Base-by-base conservation (phyloP, 2,329 filamentous ascomycete species). In the Xylaria multiplex region DNA sequence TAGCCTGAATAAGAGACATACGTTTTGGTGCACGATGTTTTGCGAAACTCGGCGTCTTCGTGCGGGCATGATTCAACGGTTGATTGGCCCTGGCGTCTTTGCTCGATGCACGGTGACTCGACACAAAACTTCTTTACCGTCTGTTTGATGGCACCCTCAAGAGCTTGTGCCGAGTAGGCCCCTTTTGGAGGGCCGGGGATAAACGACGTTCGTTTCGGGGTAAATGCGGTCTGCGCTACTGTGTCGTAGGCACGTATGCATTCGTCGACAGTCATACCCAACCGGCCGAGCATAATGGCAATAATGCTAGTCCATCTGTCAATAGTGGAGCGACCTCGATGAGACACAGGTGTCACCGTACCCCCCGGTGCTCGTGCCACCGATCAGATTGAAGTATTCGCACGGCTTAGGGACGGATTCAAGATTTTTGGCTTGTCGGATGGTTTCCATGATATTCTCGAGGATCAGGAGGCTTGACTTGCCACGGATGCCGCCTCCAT, bases 201-300 rank as follows among this genome's bases (percentile, higher is more conserved):
- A 2, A 68, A 22, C n/a, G 27, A 61, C 8, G 24, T 62, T 14
- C 40, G 50, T 64, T 73, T 74, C 6, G 69, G 69, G 2, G 70
- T 72, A 45, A 72, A 75, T 16, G 72, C 71, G 22, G 59, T 53
- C 55, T 70, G 40, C 5, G 49, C 66, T 13, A 72, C 56, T 24
- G 63, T 66, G 9, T 61, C 59, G 40, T 75, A 73, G n/a, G 69
- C 68, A 49, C 35, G 53, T 45, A 75, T 74, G 37, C 70, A 74
- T 11, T 72, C 67, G 24, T 74, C 68, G 45, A 74, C 65, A 5
- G 55, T 70, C 72, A 75, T 75, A 2, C 70, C 42, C 13, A 75
- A 24, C n/a, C 71, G 58, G n/a, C 74, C 73, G 5, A 76, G 70
- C 73, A 76, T 76, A 35, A 75, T 73, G 2, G 73, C 73, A 42